Evolutionary conservation across 192 early-diverging fungal genomes (phyloP), one percentile per base, ranked within the genome.

Genomic region (Geosiphon pyriformis): DNA sequence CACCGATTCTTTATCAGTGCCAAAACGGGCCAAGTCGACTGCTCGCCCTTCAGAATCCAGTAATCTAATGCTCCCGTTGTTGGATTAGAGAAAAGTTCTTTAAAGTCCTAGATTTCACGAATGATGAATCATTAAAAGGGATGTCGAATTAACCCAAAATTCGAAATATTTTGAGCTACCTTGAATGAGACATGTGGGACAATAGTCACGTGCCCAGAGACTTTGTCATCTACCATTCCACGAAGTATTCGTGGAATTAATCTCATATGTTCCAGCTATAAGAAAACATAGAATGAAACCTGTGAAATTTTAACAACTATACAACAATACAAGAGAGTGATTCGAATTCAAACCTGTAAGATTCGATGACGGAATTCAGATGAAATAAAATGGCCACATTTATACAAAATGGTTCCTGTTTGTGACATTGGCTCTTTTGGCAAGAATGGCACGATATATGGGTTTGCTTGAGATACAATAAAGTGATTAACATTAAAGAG

Each of bases 401-500:
- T 76, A 46, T 79, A 63, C 57, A 74, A 52, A 31, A 74, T 37
- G 4, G 67, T 71, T 0, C 70, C 73, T 15, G 68, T 64, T 4
- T 72, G 71, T 51, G 72, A 61, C 29, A 65, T 72, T 32, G 73
- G 72, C 1, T 77, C 82, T 42, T 77, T 76, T n/a, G 80, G 67
- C 60, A 87, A 74, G 52, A 93, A 85, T 17, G 87, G 89, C 18
- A 85, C 83, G 42, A 86, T 80, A 65, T 83, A 81, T 2, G 86
- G 82, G 52, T 80, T 86, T 12, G 91, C 88, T 74, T 91, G 85
- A 1, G 89, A 91, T 1, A 91, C 78, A 55, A 93, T 91, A 67
- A 88, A 88, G 59, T 93, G 89, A 69, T 93, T 93, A 18, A 90
- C 89, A 61, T 93, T 91, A 61, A 93, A 91, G 12, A 90, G 75